Percentiles rank a stretch among this genome's conserved stretches.
Conservation (phyloP, 169 alveolate genomes). For the Cyclospora cayetanensis region DNA sequence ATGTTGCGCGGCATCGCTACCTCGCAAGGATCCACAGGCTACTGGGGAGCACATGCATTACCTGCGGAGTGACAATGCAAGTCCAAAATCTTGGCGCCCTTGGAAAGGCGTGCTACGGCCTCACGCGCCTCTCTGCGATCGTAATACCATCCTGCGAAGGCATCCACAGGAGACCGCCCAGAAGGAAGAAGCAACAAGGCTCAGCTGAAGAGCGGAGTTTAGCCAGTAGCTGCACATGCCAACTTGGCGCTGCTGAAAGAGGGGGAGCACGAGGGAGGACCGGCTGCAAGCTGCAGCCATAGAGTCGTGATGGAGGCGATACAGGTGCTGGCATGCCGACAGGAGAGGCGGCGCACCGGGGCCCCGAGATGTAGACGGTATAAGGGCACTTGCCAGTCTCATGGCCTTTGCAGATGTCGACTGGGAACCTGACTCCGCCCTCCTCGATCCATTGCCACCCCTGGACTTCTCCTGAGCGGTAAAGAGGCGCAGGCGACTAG, state of each 20-base stretch:
- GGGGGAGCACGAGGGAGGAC: too few relatives aligned
- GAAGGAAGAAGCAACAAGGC: background rate
- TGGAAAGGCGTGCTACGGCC: background rate
- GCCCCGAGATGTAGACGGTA: too few relatives aligned
- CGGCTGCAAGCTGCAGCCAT: too few relatives aligned
- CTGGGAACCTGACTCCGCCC: constrained; percentile 57
- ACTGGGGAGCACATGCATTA: background rate
- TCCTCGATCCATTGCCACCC: constrained; percentile 15
- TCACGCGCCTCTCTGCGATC: constrained; percentile 51
- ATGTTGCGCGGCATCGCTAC: too few relatives aligned
- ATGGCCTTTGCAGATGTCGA: background rate
- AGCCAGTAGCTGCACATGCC: too few relatives aligned
- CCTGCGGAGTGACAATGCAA: constrained; percentile 61
- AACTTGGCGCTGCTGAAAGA: too few relatives aligned
- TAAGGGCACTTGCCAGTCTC: constrained; percentile 66
- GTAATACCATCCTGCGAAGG: constrained; percentile 57
- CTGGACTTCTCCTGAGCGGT: background rate
- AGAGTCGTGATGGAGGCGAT: too few relatives aligned
- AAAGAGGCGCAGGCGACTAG: background rate
- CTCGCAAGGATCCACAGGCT: too few relatives aligned
- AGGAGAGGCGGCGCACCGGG: too few relatives aligned
- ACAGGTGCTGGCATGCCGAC: too few relatives aligned
- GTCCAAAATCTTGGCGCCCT: constrained; percentile 36
- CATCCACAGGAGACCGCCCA: background rate
- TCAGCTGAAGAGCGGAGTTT: too few relatives aligned